These are phyloP conservation scores for Silene coronaria DNA, from an alignment of 179 eudicot species.

Conservation along the genomic window DNA sequence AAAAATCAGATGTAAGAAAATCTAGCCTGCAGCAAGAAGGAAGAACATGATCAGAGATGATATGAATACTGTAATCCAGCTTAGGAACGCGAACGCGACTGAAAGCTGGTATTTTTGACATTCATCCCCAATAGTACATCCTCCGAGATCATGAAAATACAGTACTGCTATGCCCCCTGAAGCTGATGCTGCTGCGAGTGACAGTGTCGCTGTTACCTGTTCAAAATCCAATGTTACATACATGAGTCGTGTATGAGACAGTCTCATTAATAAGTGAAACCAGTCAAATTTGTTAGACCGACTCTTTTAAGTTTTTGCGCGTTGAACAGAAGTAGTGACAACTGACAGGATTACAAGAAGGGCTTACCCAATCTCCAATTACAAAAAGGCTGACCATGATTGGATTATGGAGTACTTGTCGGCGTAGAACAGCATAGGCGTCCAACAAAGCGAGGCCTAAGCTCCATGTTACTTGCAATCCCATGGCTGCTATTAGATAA, in stretches of 20 bases:
- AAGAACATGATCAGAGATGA: constrained; percentile 74
- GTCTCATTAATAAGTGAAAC: too few species aligned
- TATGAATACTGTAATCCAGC: constrained; percentile 49
- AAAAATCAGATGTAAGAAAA: neutral
- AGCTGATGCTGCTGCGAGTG: constrained; percentile 74
- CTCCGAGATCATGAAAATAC: constrained; percentile 46
- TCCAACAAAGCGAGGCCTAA: constrained; percentile 55
- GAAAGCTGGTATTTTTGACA: constrained; percentile 58
- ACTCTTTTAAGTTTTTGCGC: too few species aligned
- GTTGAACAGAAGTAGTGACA: neutral
- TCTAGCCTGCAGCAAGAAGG: constrained; percentile 63
- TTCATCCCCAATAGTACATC: constrained; percentile 34
- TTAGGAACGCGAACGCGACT: constrained; percentile 59
- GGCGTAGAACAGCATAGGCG: constrained; percentile 49
- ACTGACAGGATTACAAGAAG: neutral
- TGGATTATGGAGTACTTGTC: constrained; percentile 40
- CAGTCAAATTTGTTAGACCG: too few species aligned
- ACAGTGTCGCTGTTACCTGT: constrained; percentile 65
- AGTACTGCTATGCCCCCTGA: constrained; percentile 60
- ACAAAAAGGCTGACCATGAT: constrained; percentile 53
- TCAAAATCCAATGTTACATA: too few species aligned
- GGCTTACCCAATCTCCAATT: constrained; percentile 72
- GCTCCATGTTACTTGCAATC: constrained; percentile 69
- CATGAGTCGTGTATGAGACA: too few species aligned
- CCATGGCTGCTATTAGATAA: constrained; percentile 73